Base-by-base conservation (phyloP, 805 yeast genomes). In the Saccharomycopsis sp. region DNA sequence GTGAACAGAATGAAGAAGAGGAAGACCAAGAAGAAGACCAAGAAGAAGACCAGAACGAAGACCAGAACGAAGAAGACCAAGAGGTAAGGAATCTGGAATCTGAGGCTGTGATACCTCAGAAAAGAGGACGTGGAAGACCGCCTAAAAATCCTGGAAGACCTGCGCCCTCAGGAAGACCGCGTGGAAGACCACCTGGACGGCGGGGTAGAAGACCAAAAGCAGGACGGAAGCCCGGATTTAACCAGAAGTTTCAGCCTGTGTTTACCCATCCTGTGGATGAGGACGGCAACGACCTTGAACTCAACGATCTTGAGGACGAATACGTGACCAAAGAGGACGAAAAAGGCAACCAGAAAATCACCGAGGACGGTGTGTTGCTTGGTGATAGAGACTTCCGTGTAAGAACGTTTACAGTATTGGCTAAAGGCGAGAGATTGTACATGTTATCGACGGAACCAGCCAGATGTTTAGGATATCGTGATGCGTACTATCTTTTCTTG, bases 401-500 rank as follows among this genome's bases (percentile, higher is more conserved):
- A 57, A 89, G 85, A 61, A 80, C 87, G 0, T 88, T 88, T 70
- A 84, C 84, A 3, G 75, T 87, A 7, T 59, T 64, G 22, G 74
- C 72, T 17, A 73, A 82, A 57, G 97, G 96, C 7, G 81, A 83
- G 20, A 78, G 85, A 63, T 76, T 85, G 59, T 94, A 83, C 71
- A 92, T 93, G 96, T 81, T 94, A 53, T 86, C 96, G 1, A 92
- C 98, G 0, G 99, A 94, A 68, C 97, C 97, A 1, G 97, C 99
- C 0, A 81, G 98, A 65, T 84, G 93, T 67, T 90, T 93, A 62
- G 98, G 98, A 1, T 92, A 91, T 73, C 58, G 94, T 58, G 96
- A 87, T 68, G 85, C 91, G 8, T 87, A 87, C 67, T 75, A 87
- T 60, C 73, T 87, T 59, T 87, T 87, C 72, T 88, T 87, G 67